Evolutionary conservation across 139 green algal genomes (phyloP), one percentile per base, ranked within the genome.

Genomic region (Penium margaritaceum): DNA sequence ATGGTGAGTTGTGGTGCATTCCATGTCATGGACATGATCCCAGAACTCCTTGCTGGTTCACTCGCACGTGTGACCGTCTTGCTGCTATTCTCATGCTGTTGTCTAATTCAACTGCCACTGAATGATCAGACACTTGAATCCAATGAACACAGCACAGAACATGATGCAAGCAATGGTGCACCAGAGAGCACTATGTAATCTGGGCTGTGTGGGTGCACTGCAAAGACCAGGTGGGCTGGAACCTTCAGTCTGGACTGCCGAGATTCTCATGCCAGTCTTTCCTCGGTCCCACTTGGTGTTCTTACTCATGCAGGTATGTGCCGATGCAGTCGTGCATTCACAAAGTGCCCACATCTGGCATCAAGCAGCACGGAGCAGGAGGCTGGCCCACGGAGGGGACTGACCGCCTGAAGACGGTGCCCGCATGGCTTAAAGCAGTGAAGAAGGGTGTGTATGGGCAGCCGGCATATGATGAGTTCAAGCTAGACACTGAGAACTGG

Each of bases 321-420:
- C 68, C 68, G 21, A 65, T 62, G 24, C 35, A 76, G 29, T 33
- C 53, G 29, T 76, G 68, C 51, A 38, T 76, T 27, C 68, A 76
- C 68, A 37, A 43, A 9, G 30, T 76, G 14, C 68, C 68, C 7
- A 60, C 51, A n/a, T n/a, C n/a, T n/a, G 33, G 4, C 2, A 51
- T 34, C 15, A 29, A 66, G 15, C 24, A 47, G 17, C 30, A 36
- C 19, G 27, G 68, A 32, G 68, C 51, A 37, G 37, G 32, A 15
- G 27, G 30, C 29, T 76, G 68, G 68, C 68, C 68, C 14, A 29
- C 60, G 33, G 27, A 24, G 21, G 68, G 68, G 27, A 44, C 30
- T 24, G 68, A 70, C 30, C 68, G 68, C 27, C 9, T 70, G 51
- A 46, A 21, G 14, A 43, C 32, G 24, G 68, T 70, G 46, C 68